Evolutionary conservation across 257 asterid species (phyloP).

Genomic region (Striga asiatica): DNA sequence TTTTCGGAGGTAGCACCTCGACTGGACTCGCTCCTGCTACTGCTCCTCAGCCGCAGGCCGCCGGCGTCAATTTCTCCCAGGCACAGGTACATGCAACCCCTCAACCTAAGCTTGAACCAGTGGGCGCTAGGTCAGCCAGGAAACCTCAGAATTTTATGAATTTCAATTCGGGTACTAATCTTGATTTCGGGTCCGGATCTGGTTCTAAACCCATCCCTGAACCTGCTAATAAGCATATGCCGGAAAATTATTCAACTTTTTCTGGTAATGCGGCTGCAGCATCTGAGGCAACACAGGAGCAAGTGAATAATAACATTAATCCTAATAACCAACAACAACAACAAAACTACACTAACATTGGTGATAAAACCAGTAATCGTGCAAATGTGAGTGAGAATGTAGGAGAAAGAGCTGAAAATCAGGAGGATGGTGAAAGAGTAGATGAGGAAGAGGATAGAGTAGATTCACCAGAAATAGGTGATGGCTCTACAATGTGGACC

Average conservation of each 20-base stretch:
- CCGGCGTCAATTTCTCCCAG: conserved; percentile 25
- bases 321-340: background rate
- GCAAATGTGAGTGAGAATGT: conserved; percentile 21
- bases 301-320: conserved; percentile 8
- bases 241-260: conserved; percentile 19
- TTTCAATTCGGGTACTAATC: conserved; percentile 25
- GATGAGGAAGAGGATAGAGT: too few species aligned
- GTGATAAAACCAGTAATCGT: conserved; percentile 8
- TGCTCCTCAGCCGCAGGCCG: conserved; percentile 21
- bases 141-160: conserved; percentile 31
- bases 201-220: conserved; percentile 26
- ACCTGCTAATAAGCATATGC: conserved; percentile 18
- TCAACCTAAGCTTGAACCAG: conserved; percentile 24
- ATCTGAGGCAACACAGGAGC: conserved; percentile 16
- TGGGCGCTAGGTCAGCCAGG: conserved; percentile 24
- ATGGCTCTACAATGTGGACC: too few species aligned
- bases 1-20: conserved; percentile 31
- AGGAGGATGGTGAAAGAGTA: too few species aligned
- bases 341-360: conserved; percentile 16
- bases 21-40: conserved; percentile 22
- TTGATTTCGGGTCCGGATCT: conserved; percentile 26
- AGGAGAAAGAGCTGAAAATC: conserved; percentile 10
- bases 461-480: too few species aligned
- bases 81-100: conserved; percentile 24
- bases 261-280: conserved; percentile 22